phyloP scores from a whole-genome alignment of 768 basidiomycete genomes.

The Auricularia sp. region DNA sequence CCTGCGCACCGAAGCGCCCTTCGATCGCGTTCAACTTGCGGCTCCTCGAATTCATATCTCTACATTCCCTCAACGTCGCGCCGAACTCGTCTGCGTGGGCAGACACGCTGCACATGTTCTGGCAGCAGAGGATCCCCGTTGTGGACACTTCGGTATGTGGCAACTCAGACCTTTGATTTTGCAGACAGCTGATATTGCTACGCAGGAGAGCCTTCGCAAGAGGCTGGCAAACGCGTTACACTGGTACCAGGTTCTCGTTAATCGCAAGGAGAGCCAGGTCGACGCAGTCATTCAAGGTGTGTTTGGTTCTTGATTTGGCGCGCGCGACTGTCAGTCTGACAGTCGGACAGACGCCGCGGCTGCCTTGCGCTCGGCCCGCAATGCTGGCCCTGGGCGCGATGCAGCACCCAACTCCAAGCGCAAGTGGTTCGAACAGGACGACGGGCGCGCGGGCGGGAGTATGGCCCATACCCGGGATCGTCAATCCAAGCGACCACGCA shows the following conservation, averaged over 20 bases:
- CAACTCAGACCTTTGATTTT: too few relatives aligned
- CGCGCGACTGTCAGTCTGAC: too few relatives aligned
- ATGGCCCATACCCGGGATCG: too few relatives aligned
- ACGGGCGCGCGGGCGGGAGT: too few relatives aligned
- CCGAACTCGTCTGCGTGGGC: background rate
- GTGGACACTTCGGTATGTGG: background rate
- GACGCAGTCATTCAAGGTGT: background rate
- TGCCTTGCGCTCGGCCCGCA: too few relatives aligned
- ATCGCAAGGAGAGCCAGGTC: background rate
- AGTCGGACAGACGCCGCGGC: too few relatives aligned
- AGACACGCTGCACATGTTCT: background rate
- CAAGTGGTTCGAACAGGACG: too few relatives aligned
- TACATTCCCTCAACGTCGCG: background rate
- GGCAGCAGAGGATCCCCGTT: background rate
- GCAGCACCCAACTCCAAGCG: too few relatives aligned
- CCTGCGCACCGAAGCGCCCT: slow-evolving; percentile 3
- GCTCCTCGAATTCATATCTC: background rate
- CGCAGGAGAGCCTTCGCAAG: background rate
- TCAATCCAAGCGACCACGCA: too few relatives aligned
- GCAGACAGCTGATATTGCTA: too few relatives aligned
- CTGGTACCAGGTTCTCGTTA: background rate
- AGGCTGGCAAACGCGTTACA: background rate
- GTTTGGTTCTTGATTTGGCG: background rate
- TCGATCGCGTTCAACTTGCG: background rate
- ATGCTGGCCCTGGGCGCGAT: too few relatives aligned